Percentiles rank a stretch among this genome's conserved stretches.
These are phyloP conservation scores for Gossypium gossypioides DNA, from an alignment of 441 rosid species.

Conservation along the genomic window DNA sequence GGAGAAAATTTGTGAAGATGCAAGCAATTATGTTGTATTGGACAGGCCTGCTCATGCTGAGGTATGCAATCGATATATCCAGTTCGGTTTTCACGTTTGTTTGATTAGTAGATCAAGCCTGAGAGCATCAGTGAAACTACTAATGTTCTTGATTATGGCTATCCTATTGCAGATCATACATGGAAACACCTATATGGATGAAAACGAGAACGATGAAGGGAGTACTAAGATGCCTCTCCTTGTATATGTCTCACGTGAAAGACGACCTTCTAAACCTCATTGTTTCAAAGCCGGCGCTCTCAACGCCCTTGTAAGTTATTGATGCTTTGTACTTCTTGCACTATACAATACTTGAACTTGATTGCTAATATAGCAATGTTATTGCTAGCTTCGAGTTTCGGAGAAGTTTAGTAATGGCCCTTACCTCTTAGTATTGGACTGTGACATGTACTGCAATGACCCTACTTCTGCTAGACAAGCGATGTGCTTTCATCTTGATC, in stretches of 20 bases:
- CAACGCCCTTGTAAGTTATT: neutral
- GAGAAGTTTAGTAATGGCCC: neutral
- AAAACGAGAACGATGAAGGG: neutral
- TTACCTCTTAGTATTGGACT: neutral
- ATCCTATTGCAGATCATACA: neutral
- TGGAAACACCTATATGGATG: neutral
- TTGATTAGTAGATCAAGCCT: neutral
- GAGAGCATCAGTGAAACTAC: no score
- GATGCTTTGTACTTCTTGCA: neutral
- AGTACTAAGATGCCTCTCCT: neutral
- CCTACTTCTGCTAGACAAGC: neutral
- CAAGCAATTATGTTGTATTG: neutral
- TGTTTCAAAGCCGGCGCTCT: slow-evolving; percentile 28
- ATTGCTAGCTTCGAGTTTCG: neutral
- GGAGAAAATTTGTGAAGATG: slow-evolving; percentile 1
- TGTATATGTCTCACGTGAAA: slow-evolving; percentile 29
- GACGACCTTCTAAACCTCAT: slow-evolving; percentile 16
- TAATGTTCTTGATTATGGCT: neutral
- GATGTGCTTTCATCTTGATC: neutral
- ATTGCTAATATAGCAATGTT: neutral
- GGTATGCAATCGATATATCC: slow-evolving; percentile 18
- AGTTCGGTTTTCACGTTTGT: neutral
- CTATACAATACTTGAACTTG: neutral
- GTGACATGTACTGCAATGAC: neutral
- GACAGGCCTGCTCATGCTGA: slow-evolving; percentile 20